A percentile compares a stretch with the other conserved stretches of the same genome.
Evolutionary conservation across 768 basidiomycete genomes (phyloP).

Genomic region (Jaapia argillacea): DNA sequence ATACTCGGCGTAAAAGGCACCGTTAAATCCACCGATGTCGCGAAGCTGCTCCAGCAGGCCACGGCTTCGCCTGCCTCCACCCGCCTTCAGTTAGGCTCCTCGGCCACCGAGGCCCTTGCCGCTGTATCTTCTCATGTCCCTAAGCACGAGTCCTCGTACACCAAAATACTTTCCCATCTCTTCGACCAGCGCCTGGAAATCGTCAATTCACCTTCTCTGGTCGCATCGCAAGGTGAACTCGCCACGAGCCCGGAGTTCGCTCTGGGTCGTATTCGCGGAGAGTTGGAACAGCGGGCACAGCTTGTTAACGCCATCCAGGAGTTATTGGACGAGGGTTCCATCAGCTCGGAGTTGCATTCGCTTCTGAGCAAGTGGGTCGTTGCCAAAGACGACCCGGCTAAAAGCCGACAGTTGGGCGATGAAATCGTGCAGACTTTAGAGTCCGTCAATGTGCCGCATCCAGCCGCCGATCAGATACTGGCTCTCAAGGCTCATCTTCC

Average conservation of each 20-base stretch:
- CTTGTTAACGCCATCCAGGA: slow-evolving; percentile 57
- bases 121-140: slow-evolving; percentile 63
- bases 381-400: slow-evolving; percentile 56
- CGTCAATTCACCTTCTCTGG: slow-evolving; percentile 71
- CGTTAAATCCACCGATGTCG: slow-evolving; percentile 32
- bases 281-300: slow-evolving; percentile 63
- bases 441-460: slow-evolving; percentile 25
- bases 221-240: slow-evolving; percentile 55
- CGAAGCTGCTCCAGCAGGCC: slow-evolving; percentile 39
- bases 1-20: slow-evolving; percentile 42
- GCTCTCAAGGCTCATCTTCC: slow-evolving; percentile 52
- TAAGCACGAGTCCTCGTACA: slow-evolving; percentile 86
- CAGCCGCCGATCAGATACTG: slow-evolving; percentile 47
- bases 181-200: slow-evolving; percentile 76
- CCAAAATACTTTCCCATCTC: slow-evolving; percentile 73
- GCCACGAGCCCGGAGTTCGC: slow-evolving; percentile 95
- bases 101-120: slow-evolving; percentile 17
- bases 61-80: slow-evolving; percentile 24
- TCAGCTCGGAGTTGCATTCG: slow-evolving; percentile 51
- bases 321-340: slow-evolving; percentile 41
- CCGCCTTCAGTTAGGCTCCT: slow-evolving; percentile 39
- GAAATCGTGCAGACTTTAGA: slow-evolving; percentile 45
- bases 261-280: slow-evolving; percentile 80
- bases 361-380: slow-evolving; percentile 75
- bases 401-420: slow-evolving; percentile 49